A percentile compares a stretch with the other conserved stretches of the same genome.
Evolutionary conservation across 306 rosid genomes (phyloP).

Genomic region (Acacia crassicarpa): DNA sequence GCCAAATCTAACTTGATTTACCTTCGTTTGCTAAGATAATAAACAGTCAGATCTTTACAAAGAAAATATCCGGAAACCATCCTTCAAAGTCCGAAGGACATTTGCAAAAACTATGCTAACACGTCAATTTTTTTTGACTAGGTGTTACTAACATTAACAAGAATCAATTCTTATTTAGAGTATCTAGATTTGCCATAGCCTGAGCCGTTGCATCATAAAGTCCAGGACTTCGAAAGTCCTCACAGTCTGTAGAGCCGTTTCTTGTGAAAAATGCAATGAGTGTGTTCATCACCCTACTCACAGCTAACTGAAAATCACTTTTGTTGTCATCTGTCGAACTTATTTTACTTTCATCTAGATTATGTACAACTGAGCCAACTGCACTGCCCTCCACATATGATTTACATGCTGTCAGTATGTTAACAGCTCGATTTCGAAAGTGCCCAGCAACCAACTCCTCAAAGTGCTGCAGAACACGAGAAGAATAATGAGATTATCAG

Average conservation of each 20-base stretch:
- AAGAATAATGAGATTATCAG: background rate
- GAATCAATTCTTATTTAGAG: slow-evolving; percentile 18
- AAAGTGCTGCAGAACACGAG: slow-evolving; percentile 61
- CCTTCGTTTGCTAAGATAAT: background rate
- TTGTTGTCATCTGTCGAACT: background rate
- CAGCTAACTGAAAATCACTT: slow-evolving; percentile 46
- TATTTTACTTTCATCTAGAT: slow-evolving; percentile 2
- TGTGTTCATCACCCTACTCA: slow-evolving; percentile 55
- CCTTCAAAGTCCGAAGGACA: background rate
- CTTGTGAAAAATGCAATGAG: slow-evolving; percentile 60
- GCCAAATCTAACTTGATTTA: background rate
- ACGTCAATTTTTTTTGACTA: background rate
- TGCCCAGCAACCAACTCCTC: slow-evolving; percentile 66
- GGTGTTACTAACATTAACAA: background rate
- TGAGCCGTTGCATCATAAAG: slow-evolving; percentile 13
- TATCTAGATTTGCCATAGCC: slow-evolving; percentile 29
- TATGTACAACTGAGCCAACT: slow-evolving; percentile 49
- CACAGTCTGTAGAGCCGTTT: slow-evolving; percentile 67
- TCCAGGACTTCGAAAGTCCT: slow-evolving; percentile 47
- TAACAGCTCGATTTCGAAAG: slow-evolving; percentile 47
- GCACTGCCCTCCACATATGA: slow-evolving; percentile 59
- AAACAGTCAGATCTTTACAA: background rate
- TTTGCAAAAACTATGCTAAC: background rate
- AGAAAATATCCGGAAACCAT: background rate
- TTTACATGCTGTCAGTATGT: slow-evolving; percentile 62